Evolutionary conservation across 2,329 filamentous ascomycete species (phyloP).

Genomic region (Aureobasidium sp.): DNA sequence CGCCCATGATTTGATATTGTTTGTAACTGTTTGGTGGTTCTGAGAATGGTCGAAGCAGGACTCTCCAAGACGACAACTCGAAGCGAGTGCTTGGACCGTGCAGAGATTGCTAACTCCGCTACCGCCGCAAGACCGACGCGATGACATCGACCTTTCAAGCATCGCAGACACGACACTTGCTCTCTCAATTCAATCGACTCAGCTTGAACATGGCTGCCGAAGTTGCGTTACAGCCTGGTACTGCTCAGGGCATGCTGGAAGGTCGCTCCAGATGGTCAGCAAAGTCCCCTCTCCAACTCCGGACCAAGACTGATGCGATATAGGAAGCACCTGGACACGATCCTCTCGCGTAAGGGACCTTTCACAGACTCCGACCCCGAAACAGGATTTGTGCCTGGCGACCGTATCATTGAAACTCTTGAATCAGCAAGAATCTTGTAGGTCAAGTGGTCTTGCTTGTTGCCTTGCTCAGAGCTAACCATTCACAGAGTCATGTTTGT

Average conservation of each 20-base stretch:
- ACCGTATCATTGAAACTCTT: conserved; percentile 60
- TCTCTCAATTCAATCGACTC: background rate
- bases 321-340: conserved; percentile 83
- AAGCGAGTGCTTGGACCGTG: conserved; percentile 6
- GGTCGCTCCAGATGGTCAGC: conserved; percentile 22
- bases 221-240: background rate
- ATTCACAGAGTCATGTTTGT: conserved; percentile 58
- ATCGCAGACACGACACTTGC: background rate
- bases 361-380: conserved; percentile 75
- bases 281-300: background rate
- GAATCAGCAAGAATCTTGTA: conserved; percentile 68
- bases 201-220: conserved; percentile 12
- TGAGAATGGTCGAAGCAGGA: background rate
- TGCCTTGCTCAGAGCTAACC: conserved; percentile 27
- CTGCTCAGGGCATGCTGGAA: background rate
- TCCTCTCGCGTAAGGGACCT: conserved; percentile 80
- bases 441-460: background rate
- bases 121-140: background rate
- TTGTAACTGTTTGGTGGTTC: conserved; percentile 23
- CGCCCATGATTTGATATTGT: conserved; percentile 46
- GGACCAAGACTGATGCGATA: conserved; percentile 21
- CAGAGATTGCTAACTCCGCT: background rate
- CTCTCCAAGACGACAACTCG: background rate
- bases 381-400: conserved; percentile 51
- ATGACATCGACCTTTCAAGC: conserved; percentile 12